phyloP scores from a whole-genome alignment of 495 filamentous ascomycete genomes.

The Penicillium malachiteum region DNA sequence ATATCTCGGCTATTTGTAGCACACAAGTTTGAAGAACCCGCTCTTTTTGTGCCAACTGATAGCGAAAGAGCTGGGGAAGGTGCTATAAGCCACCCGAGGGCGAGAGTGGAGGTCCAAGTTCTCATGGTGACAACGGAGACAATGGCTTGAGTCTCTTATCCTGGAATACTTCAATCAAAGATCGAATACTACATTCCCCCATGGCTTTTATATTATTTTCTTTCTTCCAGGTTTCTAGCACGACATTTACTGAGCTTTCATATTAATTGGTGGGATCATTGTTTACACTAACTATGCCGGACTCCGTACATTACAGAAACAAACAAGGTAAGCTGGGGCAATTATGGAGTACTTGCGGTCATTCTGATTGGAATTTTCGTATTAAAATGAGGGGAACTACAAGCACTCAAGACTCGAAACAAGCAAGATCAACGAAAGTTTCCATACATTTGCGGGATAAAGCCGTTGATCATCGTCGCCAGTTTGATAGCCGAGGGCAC shows the following conservation, averaged over 20 bases:
- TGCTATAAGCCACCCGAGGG: conserved; percentile 1
- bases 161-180: too few species aligned
- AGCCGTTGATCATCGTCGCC: background rate
- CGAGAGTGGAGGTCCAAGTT: background rate
- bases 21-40: conserved; percentile 1
- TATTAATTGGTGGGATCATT: background rate
- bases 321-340: background rate
- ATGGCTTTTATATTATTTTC: background rate
- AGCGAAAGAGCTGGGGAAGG: background rate
- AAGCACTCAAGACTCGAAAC: background rate
- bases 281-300: background rate
- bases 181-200: background rate
- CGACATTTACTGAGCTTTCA: background rate
- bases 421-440: background rate
- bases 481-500: background rate
- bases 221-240: background rate
- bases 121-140: background rate
- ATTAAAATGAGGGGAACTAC: too few species aligned
- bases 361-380: too few species aligned
- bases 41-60: background rate
- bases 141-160: background rate
- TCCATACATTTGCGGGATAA: background rate
- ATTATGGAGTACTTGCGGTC: background rate
- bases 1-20: conserved; percentile 8
- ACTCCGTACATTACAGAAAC: background rate